Base-by-base conservation (phyloP, 495 filamentous ascomycete species). In the Filosporella fistucella region DNA sequence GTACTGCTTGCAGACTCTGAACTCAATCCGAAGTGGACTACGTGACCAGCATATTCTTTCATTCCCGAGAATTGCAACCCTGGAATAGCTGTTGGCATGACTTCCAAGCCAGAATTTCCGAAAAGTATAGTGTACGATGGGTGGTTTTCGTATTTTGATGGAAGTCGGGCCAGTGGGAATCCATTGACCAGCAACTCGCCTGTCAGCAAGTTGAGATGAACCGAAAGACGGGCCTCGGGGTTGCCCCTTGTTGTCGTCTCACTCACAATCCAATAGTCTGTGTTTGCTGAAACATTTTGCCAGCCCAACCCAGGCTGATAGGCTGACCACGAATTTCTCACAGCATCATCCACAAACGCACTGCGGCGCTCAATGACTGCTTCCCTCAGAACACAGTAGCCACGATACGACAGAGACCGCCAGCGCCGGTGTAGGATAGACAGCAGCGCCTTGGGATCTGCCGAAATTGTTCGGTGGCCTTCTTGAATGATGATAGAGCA, bases 181-280 rank as follows among this genome's bases (percentile, higher is more conserved):
- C 70, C 70, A 38, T 77, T 64, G n/a, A 80, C 63, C 20, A 78
- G 67, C 1, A 80, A 57, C 32, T 66, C 61, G 0, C 72, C 69
- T 17, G 59, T 66, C 16, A 79, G 56, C n/a, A 74, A 35, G 51
- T 81, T 75, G 42, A 59, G 77, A 35, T 73, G 61, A 4, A 77
- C 62, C 0, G 33, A 22, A 16, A 48, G n/a, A 3, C 10, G 35
- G 4, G 35, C 20, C n/a, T n/a, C 32, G 13, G 4, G 6, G 13
- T 35, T 35, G 13, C 4, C 4, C 4, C 18, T 4, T 14, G 32
- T 4, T 7, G 13, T 16, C 13, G 32, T 35, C 13, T 5, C 4
- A 35, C 13, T 35, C 4, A 4, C 5, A 6, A 35, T 12, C 32
- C 32, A 35, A 4, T 35, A 16, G 5, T 35, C n/a, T n/a, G n/a